These are phyloP conservation scores for Cylindrotheca closterium DNA, from an alignment of 108 stramenopile species.

Conservation along the genomic window DNA sequence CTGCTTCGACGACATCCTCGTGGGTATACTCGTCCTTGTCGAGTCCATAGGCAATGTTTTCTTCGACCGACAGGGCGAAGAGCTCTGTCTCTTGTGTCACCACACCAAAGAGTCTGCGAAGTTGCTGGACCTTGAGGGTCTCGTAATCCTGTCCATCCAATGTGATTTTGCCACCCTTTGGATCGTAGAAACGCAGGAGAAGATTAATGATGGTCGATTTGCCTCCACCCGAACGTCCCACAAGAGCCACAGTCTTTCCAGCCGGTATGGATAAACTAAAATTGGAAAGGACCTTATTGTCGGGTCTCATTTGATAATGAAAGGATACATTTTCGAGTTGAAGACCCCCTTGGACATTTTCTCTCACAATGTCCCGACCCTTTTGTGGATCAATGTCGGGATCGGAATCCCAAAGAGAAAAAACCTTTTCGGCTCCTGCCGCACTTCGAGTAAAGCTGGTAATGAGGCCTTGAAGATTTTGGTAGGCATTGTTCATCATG, in stretches of 20 bases:
- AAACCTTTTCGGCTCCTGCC: slow-evolving; percentile 54
- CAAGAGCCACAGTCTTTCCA: slow-evolving; percentile 46
- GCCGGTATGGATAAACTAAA: slow-evolving; percentile 39
- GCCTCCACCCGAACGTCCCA: slow-evolving; percentile 62
- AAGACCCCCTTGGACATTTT: slow-evolving; percentile 34
- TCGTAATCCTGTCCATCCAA: slow-evolving; percentile 55
- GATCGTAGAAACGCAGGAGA: slow-evolving; percentile 78
- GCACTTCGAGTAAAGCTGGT: slow-evolving; percentile 45
- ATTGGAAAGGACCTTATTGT: slow-evolving; percentile 30
- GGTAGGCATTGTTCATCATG: slow-evolving; percentile 46
- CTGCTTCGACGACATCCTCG: slow-evolving; percentile 53
- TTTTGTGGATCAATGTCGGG: slow-evolving; percentile 30
- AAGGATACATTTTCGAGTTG: slow-evolving; percentile 70
- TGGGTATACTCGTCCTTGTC: slow-evolving; percentile 31
- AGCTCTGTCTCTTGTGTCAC: slow-evolving; percentile 66
- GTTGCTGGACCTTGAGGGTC: slow-evolving; percentile 57
- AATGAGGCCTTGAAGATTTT: slow-evolving; percentile 27
- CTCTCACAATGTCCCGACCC: slow-evolving; percentile 14
- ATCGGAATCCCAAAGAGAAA: slow-evolving; percentile 48
- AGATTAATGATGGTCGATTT: slow-evolving; percentile 76
- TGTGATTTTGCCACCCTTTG: slow-evolving; percentile 41
- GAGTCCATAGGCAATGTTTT: slow-evolving; percentile 67
- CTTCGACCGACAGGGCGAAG: slow-evolving; percentile 64
- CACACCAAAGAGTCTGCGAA: slow-evolving; percentile 55
- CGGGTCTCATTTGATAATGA: slow-evolving; percentile 78